These are phyloP conservation scores for Talaromyces pinophilus DNA, from an alignment of 2,329 filamentous ascomycete species.

Conservation along the genomic window DNA sequence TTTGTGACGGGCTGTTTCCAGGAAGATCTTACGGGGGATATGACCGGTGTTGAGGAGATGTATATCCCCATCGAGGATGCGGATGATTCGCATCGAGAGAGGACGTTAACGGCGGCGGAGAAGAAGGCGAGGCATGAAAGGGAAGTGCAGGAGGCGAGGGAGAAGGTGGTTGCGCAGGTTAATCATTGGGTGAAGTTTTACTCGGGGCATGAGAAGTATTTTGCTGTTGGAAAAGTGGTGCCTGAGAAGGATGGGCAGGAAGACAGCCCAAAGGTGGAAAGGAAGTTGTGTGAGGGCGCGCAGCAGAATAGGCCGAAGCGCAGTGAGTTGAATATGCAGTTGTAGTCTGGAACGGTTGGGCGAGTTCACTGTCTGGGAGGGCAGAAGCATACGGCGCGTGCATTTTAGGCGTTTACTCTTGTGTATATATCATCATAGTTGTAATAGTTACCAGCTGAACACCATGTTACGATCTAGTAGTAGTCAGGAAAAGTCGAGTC, in stretches of 20 bases:
- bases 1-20: conserved; percentile 93
- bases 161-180: conserved; percentile 67
- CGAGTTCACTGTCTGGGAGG: neutral
- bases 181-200: conserved; percentile 86
- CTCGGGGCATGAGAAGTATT: conserved; percentile 75
- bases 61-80: conserved; percentile 70
- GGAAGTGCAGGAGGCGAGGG: conserved; percentile 66
- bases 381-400: neutral
- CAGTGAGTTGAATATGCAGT: conserved; percentile 23
- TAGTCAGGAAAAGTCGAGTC: conserved; percentile 7
- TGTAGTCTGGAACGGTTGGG: neutral
- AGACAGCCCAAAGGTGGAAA: conserved; percentile 49
- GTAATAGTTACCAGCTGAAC: neutral
- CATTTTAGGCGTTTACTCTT: conserved; percentile 13
- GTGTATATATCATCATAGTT: neutral
- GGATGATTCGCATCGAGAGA: conserved; percentile 39
- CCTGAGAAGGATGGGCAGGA: conserved; percentile 48
- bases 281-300: conserved; percentile 70
- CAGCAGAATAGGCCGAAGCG: conserved; percentile 64
- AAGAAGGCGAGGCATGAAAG: conserved; percentile 57
- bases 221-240: conserved; percentile 73
- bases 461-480: neutral
- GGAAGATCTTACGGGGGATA: conserved; percentile 78
- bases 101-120: conserved; percentile 39
- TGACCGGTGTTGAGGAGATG: conserved; percentile 85